Conservation (phyloP, 495 filamentous ascomycete genomes). For the Neurospora sp. region DNA sequence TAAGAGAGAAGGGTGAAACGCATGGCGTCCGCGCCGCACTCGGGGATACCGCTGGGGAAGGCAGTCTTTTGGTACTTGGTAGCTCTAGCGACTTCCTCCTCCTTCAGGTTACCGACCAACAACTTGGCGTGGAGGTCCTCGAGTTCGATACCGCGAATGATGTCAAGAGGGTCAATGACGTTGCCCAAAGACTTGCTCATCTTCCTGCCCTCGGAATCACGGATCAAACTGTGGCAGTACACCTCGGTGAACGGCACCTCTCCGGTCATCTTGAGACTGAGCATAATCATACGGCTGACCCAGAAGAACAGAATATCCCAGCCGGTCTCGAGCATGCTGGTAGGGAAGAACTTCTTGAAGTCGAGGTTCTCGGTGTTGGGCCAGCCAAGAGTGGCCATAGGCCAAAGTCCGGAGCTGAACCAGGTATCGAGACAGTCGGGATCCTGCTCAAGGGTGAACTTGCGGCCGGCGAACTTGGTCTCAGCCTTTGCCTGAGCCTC, state of each 20-base stretch:
- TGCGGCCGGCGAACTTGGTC: conserved; percentile 55
- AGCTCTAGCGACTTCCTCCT: conserved; percentile 61
- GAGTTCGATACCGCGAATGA: conserved; percentile 64
- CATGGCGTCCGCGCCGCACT: conserved; percentile 79
- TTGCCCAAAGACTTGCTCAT: conserved; percentile 83
- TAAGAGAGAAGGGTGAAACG: conserved; percentile 74
- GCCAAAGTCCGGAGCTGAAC: conserved; percentile 77
- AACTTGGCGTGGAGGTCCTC: conserved; percentile 62
- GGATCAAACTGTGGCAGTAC: conserved; percentile 64
- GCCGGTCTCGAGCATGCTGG: conserved; percentile 65
- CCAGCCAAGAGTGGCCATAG: conserved; percentile 76
- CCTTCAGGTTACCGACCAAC: conserved; percentile 57
- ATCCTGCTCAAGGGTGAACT: conserved; percentile 54
- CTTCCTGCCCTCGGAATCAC: conserved; percentile 70
- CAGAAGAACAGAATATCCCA: conserved; percentile 86
- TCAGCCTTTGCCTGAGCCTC: conserved; percentile 22
- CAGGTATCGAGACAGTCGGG: conserved; percentile 74
- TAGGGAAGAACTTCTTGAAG: conserved; percentile 61
- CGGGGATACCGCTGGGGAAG: conserved; percentile 75
- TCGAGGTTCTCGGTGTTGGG: conserved; percentile 53
- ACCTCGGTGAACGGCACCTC: conserved; percentile 70
- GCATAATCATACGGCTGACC: conserved; percentile 77
- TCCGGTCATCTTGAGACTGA: conserved; percentile 65
- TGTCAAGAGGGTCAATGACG: conserved; percentile 72
- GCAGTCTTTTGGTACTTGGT: conserved; percentile 70